Base-by-base conservation (phyloP, 441 rosid genomes). In the Corymbia calophylla region DNA sequence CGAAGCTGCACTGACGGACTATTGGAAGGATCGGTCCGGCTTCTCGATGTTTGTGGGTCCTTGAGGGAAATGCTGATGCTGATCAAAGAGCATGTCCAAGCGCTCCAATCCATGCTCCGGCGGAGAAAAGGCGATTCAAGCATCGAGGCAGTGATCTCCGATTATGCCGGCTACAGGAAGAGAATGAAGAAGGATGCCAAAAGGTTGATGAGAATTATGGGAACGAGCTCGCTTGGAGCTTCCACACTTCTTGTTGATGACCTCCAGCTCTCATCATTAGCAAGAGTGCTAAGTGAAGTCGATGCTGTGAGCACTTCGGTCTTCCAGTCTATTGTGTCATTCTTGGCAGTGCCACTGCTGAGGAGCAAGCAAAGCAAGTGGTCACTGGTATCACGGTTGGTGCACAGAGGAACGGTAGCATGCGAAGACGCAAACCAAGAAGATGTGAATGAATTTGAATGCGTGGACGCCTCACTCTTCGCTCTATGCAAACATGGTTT, bases 11-110 rank as follows among this genome's bases (percentile, higher is more conserved):
- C 82, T 7, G 53, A 89, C 19, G 87, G 53, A 58, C 70, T 89
- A 6, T 1, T 89, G 87, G 91, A 89, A 51, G 53, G 68, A 49
- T 89, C 89, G 1, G 48, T 89, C 58, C 49, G n/a, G 56, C 39
- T 77, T 15, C 25, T 89, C 9, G 87, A 89, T 23, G 58, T 80
- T 23, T 87, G 89, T 23, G 82, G 89, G 86, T 55, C 39, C 53
- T 16, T 48, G 48, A 87, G 87, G 66, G 89, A 89, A 64, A 68
- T 87, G 56, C 87, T 87, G 77, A 56, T 66, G 56, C 89, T 49
- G 56, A 53, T 87, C 49, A 89, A 87, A 55, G 91, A 81, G n/a
- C 80, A 87, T 15, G 81, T 60, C 77, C 91, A 81, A n/a, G 80
- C 31, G 12, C 91, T 89, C 17, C 81, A 89, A 44, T 89, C 89